Base-by-base conservation (phyloP, 192 early-diverging fungal genomes). In the Coemansia sp. region DNA sequence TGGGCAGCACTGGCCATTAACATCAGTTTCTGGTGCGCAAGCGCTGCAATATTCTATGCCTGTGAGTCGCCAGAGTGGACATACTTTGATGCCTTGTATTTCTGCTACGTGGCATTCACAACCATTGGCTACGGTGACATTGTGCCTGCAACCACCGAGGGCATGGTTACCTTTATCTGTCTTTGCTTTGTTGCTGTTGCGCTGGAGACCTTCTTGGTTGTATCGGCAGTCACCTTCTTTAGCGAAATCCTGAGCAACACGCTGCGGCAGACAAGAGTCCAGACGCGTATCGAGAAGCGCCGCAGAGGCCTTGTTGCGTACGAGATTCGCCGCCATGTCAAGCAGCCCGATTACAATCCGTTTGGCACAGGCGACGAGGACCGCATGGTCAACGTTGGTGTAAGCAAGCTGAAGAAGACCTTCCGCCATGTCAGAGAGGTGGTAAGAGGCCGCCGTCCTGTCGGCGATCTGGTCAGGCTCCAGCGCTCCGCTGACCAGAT, bases 91-190 rank as follows among this genome's bases (percentile, higher is more conserved):
- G 76, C 79, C 7, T 43, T 85, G 69, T 85, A 73, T 39, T 85
- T 81, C 68, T 81, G 84, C 62, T 85, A 81, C 53, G 76, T 85
- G 15, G 72, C 84, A 8, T 85, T 74, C 42, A 85, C 84, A 37
- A 85, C 84, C 54, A 85, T 85, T 26, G 84, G 84, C 12, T 85
- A 82, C 39, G 84, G 84, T 19, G 79, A 85, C 54, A 39, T 73
- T 23, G 71, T 74, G 16, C 79, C 79, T 5, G 44, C 61, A 9
- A 69, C 76, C 13, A 75, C 76, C 40, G 69, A 72, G n/a, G 76
- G 75, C 18, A 69, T 71, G 47, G 64, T 85, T 26, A 68, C 72
- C 18, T 85, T 82, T 32, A 82, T 85, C 67, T 77, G 79, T 42
- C 63, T 78, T 39, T 70, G 67, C 42, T 81, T 85, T 68, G 62